These are phyloP conservation scores for Cyclotella atomus DNA, from an alignment of 108 stramenopile genomes.

Conservation along the genomic window DNA sequence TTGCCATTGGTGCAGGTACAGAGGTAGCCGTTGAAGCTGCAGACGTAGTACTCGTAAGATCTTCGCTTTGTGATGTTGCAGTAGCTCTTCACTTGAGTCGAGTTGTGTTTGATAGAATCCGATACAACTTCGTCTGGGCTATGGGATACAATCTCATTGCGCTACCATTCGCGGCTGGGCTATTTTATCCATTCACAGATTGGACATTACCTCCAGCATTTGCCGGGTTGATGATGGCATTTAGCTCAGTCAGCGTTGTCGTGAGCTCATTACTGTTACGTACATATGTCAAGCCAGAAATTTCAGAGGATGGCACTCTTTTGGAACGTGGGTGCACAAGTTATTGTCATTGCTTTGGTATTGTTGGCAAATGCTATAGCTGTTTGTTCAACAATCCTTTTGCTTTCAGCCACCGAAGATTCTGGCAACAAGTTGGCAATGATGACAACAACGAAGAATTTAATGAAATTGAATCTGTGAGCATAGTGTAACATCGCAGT, in stretches of 20 bases:
- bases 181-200: constrained; percentile 88
- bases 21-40: constrained; percentile 97
- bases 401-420: neutral
- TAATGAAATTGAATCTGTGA: constrained; percentile 1
- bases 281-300: constrained; percentile 70
- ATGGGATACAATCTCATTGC: constrained; percentile 94
- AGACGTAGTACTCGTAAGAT: constrained; percentile 92
- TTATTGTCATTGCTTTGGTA: constrained; percentile 8
- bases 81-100: constrained; percentile 88
- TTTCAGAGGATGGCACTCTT: constrained; percentile 57
- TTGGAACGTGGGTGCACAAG: constrained; percentile 46
- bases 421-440: neutral
- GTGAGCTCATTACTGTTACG: constrained; percentile 75
- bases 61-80: constrained; percentile 86
- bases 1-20: constrained; percentile 96
- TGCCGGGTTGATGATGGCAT: constrained; percentile 94
- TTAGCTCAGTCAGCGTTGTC: constrained; percentile 91
- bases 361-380: neutral
- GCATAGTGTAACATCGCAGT: neutral
- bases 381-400: constrained; percentile 28
- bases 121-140: constrained; percentile 91
- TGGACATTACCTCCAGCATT: constrained; percentile 88
- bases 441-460: neutral
- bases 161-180: constrained; percentile 96
- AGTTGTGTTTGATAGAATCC: constrained; percentile 90